Evolutionary conservation across 805 yeast species (phyloP).

Genomic region (Brettanomyces custersianus): DNA sequence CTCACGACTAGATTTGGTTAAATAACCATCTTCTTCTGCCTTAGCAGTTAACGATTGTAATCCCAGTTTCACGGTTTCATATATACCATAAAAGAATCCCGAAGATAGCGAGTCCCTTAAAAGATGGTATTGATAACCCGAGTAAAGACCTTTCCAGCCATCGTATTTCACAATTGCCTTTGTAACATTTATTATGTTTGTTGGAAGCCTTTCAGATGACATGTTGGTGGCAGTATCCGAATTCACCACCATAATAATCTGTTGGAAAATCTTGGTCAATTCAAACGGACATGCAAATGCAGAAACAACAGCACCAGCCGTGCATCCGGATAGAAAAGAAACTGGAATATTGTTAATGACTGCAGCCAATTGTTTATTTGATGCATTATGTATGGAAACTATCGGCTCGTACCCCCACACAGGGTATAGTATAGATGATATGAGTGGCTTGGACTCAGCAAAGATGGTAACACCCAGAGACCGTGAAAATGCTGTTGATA

Average conservation of each 20-base stretch:
- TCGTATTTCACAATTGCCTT: conserved; percentile 46
- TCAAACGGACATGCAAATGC: conserved; percentile 78
- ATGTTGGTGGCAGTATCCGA: conserved; percentile 14
- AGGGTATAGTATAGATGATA: conserved; percentile 9
- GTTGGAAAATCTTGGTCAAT: conserved; percentile 73
- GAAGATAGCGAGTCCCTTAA: conserved; percentile 63
- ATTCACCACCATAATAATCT: conserved; percentile 46
- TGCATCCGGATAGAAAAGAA: conserved; percentile 46
- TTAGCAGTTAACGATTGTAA: conserved; percentile 28
- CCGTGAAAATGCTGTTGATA: conserved; percentile 56
- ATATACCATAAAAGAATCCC: conserved; percentile 64
- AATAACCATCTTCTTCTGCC: background rate
- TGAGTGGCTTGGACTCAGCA: conserved; percentile 41
- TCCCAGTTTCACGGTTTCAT: conserved; percentile 55
- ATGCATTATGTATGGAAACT: background rate
- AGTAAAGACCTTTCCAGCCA: conserved; percentile 58
- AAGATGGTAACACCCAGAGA: conserved; percentile 60
- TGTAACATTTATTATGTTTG: conserved; percentile 32
- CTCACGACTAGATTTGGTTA: conserved; percentile 14
- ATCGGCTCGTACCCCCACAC: conserved; percentile 11
- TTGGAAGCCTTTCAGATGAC: conserved; percentile 20
- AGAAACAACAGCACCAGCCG: conserved; percentile 59
- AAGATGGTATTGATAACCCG: conserved; percentile 64
- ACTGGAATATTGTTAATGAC: conserved; percentile 34
- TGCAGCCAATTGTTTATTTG: conserved; percentile 7